Base-by-base conservation (phyloP, 2,329 filamentous ascomycete genomes). In the Thelonectria olida region DNA sequence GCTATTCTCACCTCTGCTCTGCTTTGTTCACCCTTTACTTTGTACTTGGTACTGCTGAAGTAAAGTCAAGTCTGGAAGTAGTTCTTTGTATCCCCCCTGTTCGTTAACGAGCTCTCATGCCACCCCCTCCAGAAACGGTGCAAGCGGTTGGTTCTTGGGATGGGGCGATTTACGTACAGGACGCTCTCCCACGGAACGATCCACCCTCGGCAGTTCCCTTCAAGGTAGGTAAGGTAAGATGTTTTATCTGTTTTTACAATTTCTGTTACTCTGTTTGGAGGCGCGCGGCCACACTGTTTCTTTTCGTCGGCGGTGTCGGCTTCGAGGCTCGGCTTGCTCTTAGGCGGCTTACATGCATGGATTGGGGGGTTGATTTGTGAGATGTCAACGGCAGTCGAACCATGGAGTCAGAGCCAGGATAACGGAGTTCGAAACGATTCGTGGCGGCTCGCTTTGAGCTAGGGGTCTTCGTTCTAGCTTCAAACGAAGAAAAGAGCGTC, bases 121-220 rank as follows among this genome's bases (percentile, higher is more conserved):
- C 57, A 50, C 57, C 23, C 25, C 23, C 22, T 51, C 51, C 51
- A 54, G 19, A 47, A 47, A n/a, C 44, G 56, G 49, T 28, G 27
- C 50, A 44, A 28, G 44, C 28, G 52, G 58, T 48, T 45, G 52
- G 58, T 47, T 61, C 45, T 34, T 28, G 20, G 50, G 31, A 52
- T 45, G 58, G 58, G 58, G 45, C 58, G 39, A 44, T 55, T 61
- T 61, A 55, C 58, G 52, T 55, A 61, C 58, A 55, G 52, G 49
- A 56, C 5, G 51, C 25, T 39, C 44, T 23, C 19, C 54, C 54
- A 61, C 25, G 47, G 45, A 45, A 61, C 39, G 45, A 44, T 52
- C 58, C 58, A 61, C 57, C 12, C 54, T 41, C 51, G 57, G 52
- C 39, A 61, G 39, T 56, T 55, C 58, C 47, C 17, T 27, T 38